Conservation (phyloP, 1,284 basidiomycete genomes). For the Microbotryomycetes sp. region DNA sequence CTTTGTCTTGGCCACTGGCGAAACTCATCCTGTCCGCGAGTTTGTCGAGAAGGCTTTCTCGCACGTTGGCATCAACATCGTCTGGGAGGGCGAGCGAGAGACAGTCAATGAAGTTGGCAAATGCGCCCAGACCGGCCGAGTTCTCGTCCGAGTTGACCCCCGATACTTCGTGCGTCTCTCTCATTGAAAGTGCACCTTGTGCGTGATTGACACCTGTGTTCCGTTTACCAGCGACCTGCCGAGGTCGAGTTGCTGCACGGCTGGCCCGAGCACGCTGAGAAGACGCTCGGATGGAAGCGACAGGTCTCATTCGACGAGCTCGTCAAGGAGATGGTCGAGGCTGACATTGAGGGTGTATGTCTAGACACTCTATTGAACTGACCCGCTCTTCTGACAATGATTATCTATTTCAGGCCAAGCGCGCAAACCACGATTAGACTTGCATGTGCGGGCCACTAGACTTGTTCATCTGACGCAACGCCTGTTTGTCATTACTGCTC, state of each 20-base stretch:
- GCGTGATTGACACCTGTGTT: not conserved
- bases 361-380: not conserved
- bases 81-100: conserved; percentile 63
- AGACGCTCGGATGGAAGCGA: conserved; percentile 75
- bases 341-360: conserved; percentile 50
- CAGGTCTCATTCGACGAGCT: conserved; percentile 68
- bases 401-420: conserved; percentile 20
- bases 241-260: conserved; percentile 86
- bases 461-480: too few species aligned
- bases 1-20: conserved; percentile 84
- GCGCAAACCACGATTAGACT: conserved; percentile 23
- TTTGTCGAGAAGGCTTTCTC: conserved; percentile 77
- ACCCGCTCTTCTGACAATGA: not conserved
- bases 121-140: conserved; percentile 57
- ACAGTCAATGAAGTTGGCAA: conserved; percentile 63
- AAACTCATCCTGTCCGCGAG: conserved; percentile 83
- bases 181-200: not conserved
- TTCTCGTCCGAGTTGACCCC: conserved; percentile 69
- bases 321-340: conserved; percentile 78
- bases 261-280: conserved; percentile 76
- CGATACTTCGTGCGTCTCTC: conserved; percentile 62
- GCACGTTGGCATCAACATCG: conserved; percentile 55
- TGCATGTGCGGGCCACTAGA: too few species aligned
- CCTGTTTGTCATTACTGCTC: too few species aligned
- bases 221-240: conserved; percentile 49